These are phyloP conservation scores for Venturia aucupariae DNA, from an alignment of 2,329 filamentous ascomycete species.

Conservation along the genomic window DNA sequence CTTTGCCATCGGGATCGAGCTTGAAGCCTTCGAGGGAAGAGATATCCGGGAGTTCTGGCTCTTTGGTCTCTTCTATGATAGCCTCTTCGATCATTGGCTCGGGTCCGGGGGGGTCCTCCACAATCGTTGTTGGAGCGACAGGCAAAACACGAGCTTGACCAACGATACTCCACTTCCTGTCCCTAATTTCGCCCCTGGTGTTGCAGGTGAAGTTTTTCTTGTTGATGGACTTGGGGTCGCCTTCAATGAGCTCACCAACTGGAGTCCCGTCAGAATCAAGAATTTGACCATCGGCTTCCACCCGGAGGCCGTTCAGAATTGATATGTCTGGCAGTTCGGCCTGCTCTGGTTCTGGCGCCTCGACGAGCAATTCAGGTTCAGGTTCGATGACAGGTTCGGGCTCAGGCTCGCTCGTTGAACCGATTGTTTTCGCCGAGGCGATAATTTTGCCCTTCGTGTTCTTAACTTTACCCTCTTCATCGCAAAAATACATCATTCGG, in stretches of 20 bases:
- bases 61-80: neutral
- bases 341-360: slow-evolving; percentile 34
- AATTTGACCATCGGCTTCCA: slow-evolving; percentile 49
- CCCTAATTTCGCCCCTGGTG: slow-evolving; percentile 30
- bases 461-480: slow-evolving; percentile 41
- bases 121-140: slow-evolving; percentile 37
- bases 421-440: slow-evolving; percentile 59
- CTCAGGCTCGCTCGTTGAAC: slow-evolving; percentile 55
- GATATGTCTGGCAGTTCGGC: slow-evolving; percentile 32
- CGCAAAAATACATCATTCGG: slow-evolving; percentile 40
- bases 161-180: slow-evolving; percentile 37
- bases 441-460: slow-evolving; percentile 44
- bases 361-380: slow-evolving; percentile 26
- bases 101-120: slow-evolving; percentile 36
- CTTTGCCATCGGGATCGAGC: slow-evolving; percentile 49
- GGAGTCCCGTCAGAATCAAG: slow-evolving; percentile 41
- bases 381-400: slow-evolving; percentile 22
- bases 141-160: slow-evolving; percentile 44
- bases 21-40: slow-evolving; percentile 43
- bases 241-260: slow-evolving; percentile 41
- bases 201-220: slow-evolving; percentile 37
- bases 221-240: slow-evolving; percentile 43
- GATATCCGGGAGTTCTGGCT: slow-evolving; percentile 30
- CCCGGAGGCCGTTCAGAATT: slow-evolving; percentile 41
- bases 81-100: slow-evolving; percentile 32